Percentiles rank a stretch among this genome's conserved stretches.
phyloP scores from a whole-genome alignment of 2,329 filamentous ascomycete species.

The Xylariaceae sp. region DNA sequence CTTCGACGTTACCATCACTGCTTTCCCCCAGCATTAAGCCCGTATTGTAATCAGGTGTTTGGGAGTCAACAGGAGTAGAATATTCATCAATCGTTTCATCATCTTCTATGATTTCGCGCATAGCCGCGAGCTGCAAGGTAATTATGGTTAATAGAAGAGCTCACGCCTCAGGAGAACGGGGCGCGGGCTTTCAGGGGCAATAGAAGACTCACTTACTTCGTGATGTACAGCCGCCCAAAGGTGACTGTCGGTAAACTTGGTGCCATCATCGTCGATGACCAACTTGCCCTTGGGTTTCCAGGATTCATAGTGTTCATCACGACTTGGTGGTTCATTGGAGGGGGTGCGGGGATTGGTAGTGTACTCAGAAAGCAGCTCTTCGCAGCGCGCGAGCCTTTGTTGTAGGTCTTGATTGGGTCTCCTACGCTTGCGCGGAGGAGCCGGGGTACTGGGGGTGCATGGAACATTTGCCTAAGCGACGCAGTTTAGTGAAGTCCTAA shows the following conservation, averaged over 20 bases:
- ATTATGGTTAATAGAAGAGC: neutral
- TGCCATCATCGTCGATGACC: slow-evolving; percentile 60
- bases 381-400: slow-evolving; percentile 64
- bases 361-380: slow-evolving; percentile 65
- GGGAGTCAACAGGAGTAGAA: slow-evolving; percentile 50
- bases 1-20: slow-evolving; percentile 49
- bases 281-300: slow-evolving; percentile 61
- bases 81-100: slow-evolving; percentile 56
- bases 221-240: slow-evolving; percentile 62
- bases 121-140: slow-evolving; percentile 58
- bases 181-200: neutral
- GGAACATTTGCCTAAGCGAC: slow-evolving; percentile 60
- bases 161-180: neutral
- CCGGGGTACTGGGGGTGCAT: slow-evolving; percentile 66
- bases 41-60: slow-evolving; percentile 59
- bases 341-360: slow-evolving; percentile 45
- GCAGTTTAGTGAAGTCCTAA: slow-evolving; percentile 23
- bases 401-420: slow-evolving; percentile 68
- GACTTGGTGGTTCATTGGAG: slow-evolving; percentile 36
- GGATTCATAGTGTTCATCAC: slow-evolving; percentile 47
- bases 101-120: slow-evolving; percentile 65
- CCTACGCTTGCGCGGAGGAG: slow-evolving; percentile 64
- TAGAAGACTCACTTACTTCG: slow-evolving; percentile 52
- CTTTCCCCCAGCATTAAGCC: slow-evolving; percentile 57
- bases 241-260: slow-evolving; percentile 64